Percentiles rank a stretch among this genome's conserved stretches.
Conservation (phyloP, 192 early-diverging fungal genomes). For the Podila epicladia region DNA sequence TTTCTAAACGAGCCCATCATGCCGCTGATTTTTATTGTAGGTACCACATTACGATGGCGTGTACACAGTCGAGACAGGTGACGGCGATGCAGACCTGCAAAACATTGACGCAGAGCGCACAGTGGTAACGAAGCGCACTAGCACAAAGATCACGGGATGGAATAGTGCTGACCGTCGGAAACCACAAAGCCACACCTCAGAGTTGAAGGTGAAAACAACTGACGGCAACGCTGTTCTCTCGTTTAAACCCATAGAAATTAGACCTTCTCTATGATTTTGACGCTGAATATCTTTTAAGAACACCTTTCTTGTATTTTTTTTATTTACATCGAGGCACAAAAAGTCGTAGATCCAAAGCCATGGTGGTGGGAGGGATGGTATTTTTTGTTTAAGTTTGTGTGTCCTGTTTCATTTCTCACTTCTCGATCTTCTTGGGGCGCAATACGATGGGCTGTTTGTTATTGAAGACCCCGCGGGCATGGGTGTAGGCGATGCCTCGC, state of each 20-base stretch:
- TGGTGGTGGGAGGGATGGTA: too few relatives aligned
- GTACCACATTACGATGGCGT: background rate
- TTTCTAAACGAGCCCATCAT: background rate
- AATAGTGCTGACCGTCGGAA: background rate
- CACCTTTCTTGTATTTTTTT: too few relatives aligned
- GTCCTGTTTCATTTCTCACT: background rate
- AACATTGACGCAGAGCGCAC: slow-evolving; percentile 6
- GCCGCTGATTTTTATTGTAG: background rate
- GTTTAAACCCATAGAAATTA: slow-evolving; percentile 5
- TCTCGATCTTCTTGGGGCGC: background rate
- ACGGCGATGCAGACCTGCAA: background rate
- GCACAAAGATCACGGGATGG: slow-evolving; percentile 4
- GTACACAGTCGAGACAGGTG: slow-evolving; percentile 3
- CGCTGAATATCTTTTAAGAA: too few relatives aligned
- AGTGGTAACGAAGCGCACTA: background rate
- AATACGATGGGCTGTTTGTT: background rate
- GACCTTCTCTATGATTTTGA: too few relatives aligned
- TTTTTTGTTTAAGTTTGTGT: background rate
- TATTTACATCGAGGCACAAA: too few relatives aligned
- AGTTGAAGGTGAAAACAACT: background rate
- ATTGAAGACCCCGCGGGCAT: background rate
- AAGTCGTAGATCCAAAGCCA: too few relatives aligned
- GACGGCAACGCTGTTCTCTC: slow-evolving; percentile 6
- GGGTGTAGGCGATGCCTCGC: background rate
- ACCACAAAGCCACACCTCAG: background rate